Evolutionary conservation across 805 yeast species (phyloP).

Genomic region (Blastobotrys mokoenaii): DNA sequence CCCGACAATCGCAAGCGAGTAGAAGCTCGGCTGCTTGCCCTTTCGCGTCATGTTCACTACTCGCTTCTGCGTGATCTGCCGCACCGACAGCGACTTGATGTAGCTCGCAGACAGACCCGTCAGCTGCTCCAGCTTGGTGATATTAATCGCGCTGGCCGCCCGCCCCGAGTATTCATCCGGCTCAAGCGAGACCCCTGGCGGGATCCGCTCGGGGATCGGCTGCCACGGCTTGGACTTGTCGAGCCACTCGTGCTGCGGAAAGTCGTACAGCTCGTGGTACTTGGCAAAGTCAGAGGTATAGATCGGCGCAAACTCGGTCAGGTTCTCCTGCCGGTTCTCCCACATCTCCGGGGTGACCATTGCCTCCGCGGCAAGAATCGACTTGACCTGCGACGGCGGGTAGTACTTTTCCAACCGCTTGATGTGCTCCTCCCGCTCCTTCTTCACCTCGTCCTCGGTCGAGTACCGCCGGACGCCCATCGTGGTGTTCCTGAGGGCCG

Average conservation of each 20-base stretch:
- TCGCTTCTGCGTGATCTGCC: constrained; percentile 42
- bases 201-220: constrained; percentile 44
- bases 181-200: constrained; percentile 37
- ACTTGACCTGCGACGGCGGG: constrained; percentile 69
- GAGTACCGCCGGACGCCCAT: background rate
- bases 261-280: constrained; percentile 72
- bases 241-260: constrained; percentile 38
- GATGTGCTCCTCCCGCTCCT: constrained; percentile 35
- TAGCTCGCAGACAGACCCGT: constrained; percentile 42
- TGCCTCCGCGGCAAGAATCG: constrained; percentile 75
- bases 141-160: constrained; percentile 25
- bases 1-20: constrained; percentile 83
- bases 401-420: constrained; percentile 64
- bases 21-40: constrained; percentile 79
- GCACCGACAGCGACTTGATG: constrained; percentile 49
- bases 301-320: constrained; percentile 55
- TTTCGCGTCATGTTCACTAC: constrained; percentile 88
- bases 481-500: no score
- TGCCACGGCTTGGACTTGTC: constrained; percentile 48
- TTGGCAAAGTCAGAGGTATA: constrained; percentile 62
- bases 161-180: constrained; percentile 25
- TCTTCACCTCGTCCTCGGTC: constrained; percentile 2
- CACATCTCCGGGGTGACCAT: constrained; percentile 60
- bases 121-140: constrained; percentile 25
- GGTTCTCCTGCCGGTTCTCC: constrained; percentile 32